A percentile compares a stretch with the other conserved stretches of the same genome.
These are phyloP conservation scores for Zygosaccharomyces pseudobailii DNA, from an alignment of 1,139 yeast species.

Conservation along the genomic window DNA sequence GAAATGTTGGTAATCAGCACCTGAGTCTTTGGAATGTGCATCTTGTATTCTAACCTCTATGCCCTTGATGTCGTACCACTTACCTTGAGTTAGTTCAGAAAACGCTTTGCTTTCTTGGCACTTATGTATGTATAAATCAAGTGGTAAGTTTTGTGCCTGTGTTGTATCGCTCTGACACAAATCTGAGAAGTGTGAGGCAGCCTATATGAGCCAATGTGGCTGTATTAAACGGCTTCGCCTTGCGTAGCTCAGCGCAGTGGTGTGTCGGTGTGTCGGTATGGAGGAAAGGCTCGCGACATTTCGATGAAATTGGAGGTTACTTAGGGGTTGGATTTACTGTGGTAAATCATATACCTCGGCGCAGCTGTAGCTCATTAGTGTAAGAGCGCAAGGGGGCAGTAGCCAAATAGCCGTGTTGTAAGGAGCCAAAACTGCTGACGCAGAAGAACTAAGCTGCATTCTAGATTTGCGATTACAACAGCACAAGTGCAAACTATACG, in stretches of 20 bases:
- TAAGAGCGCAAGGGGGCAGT: background rate
- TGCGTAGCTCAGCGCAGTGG: background rate
- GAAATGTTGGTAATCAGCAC: conserved; percentile 32
- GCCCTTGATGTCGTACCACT: no score
- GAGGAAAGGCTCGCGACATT: background rate
- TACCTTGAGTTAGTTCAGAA: no score
- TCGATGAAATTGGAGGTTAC: background rate
- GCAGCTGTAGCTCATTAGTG: background rate
- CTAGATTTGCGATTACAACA: background rate
- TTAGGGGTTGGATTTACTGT: background rate
- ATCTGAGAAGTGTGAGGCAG: background rate
- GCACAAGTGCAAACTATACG: no score
- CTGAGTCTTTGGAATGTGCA: conserved; percentile 19
- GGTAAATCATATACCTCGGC: background rate
- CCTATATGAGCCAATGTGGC: background rate
- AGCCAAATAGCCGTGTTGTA: no score
- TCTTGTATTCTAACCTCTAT: no score
- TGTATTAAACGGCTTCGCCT: background rate
- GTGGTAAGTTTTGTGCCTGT: background rate
- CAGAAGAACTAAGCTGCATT: background rate
- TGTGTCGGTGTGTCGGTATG: background rate
- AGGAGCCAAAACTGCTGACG: background rate
- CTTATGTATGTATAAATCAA: background rate
- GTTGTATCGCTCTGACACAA: background rate
- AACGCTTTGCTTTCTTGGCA: no score